phyloP scores from a whole-genome alignment of 192 early-diverging fungal species.

The Podila horticola region DNA sequence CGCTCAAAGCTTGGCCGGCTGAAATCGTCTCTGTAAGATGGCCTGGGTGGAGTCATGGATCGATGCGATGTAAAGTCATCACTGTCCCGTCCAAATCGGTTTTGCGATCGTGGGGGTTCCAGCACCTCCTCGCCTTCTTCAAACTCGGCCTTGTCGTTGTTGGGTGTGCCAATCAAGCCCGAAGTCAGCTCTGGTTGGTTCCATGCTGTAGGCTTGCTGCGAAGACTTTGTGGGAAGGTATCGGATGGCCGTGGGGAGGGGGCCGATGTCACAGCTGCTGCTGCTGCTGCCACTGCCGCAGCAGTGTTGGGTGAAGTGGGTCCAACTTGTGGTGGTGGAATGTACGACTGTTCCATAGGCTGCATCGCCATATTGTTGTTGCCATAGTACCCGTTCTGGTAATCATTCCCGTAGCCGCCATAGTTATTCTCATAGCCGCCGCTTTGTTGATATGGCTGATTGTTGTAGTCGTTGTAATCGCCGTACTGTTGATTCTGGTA shows the following conservation, averaged over 20 bases:
- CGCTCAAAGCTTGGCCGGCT: constrained; percentile 37
- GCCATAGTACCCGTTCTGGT: background rate
- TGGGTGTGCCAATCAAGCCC: background rate
- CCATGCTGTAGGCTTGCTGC: constrained; percentile 32
- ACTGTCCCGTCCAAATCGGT: background rate
- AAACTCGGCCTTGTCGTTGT: constrained; percentile 39
- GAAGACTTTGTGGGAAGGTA: constrained; percentile 39
- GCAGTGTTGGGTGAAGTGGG: constrained; percentile 2
- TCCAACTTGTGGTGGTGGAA: constrained; percentile 18
- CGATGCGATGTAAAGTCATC: constrained; percentile 17
- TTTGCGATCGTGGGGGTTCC: constrained; percentile 23
- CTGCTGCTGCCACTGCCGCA: constrained; percentile 1
- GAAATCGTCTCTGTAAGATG: constrained; percentile 43
- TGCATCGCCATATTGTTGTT: constrained; percentile 28
- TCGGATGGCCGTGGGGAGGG: constrained; percentile 24
- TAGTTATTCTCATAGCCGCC: background rate
- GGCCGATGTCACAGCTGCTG: background rate
- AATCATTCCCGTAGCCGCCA: constrained; percentile 5
- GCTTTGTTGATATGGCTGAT: constrained; percentile 9
- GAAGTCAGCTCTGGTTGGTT: constrained; percentile 12
- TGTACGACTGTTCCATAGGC: constrained; percentile 10
- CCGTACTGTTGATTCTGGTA: constrained; percentile 20
- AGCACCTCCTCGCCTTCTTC: constrained; percentile 33
- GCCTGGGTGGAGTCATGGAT: constrained; percentile 35
- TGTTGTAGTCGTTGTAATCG: constrained; percentile 14